phyloP scores from a whole-genome alignment of 2,329 filamentous ascomycete genomes.

The Colletotrichum chrysophilum region DNA sequence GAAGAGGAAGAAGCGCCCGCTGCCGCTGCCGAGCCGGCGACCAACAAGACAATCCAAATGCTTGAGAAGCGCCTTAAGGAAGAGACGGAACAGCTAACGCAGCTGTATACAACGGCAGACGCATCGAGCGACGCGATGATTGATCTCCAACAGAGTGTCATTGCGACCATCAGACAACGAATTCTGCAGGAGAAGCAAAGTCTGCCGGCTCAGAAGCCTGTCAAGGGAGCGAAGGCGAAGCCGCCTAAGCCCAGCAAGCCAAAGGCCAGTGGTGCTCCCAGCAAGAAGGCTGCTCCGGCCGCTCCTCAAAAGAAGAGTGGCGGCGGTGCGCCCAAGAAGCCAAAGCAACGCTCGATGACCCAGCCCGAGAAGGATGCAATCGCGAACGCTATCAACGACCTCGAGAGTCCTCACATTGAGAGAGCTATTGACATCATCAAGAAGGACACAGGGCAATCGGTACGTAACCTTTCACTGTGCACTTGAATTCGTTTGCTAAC shows the following conservation, averaged over 20 bases:
- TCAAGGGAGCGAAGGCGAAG: slow-evolving; percentile 64
- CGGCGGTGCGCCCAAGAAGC: slow-evolving; percentile 51
- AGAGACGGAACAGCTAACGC: slow-evolving; percentile 64
- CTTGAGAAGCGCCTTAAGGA: slow-evolving; percentile 57
- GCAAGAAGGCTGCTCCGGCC: slow-evolving; percentile 47
- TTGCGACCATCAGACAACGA: slow-evolving; percentile 71
- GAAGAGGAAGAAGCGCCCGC: slow-evolving; percentile 72
- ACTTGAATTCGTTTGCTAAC: slow-evolving; percentile 12
- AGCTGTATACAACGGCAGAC: slow-evolving; percentile 53
- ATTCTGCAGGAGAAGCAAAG: slow-evolving; percentile 76
- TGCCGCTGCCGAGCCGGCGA: slow-evolving; percentile 49
- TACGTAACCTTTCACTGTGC: slow-evolving; percentile 46
- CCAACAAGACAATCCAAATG: slow-evolving; percentile 50
- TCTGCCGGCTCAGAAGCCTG: slow-evolving; percentile 57
- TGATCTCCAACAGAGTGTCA: slow-evolving; percentile 63
- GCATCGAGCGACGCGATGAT: slow-evolving; percentile 58
- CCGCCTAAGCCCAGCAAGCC: slow-evolving; percentile 60
- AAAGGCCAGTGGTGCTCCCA: slow-evolving; percentile 35
- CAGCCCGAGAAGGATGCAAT: slow-evolving; percentile 90
- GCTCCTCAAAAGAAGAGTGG: slow-evolving; percentile 36
- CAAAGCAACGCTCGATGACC: slow-evolving; percentile 67
- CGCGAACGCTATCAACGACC: slow-evolving; percentile 80
- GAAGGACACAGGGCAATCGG: slow-evolving; percentile 79
- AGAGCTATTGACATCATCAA: slow-evolving; percentile 90
- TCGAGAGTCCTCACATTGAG: slow-evolving; percentile 79